Evolutionary conservation across 805 yeast genomes (phyloP), one percentile per base, ranked within the genome.

Genomic region (Phaffomyces antillensis): DNA sequence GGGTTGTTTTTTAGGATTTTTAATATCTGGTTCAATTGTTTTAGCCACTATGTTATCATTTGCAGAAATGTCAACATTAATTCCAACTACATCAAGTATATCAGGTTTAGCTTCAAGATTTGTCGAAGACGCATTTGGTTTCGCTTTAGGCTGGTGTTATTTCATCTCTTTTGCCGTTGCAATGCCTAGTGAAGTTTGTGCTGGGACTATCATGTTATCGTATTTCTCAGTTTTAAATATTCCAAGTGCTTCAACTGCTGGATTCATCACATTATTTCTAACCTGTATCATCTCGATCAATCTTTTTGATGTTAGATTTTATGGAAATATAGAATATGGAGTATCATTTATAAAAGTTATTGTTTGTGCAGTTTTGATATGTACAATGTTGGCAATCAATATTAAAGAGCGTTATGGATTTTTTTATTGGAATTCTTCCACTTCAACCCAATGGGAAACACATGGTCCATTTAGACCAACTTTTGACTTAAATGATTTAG

Each of bases 21-120:
- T 72, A 0, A 63, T 84, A 10, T 72, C 86, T 25, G 93, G 90
- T 0, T 56, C 77, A 2, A 68, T 85, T 12, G 89, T 85, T 2
- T 59, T 82, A 24, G 75, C 83, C 1, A 80, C 91, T 1, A 78
- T 85, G 75, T 64, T 80, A 15, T 80, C 88, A 5, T 82, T 83
- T 60, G 86, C 91, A 47, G 95, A 85, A 60, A 83, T 85, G 83
- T 83, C 84, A 5, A 82, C 93, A 0, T 68, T 86, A 46, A 79
- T 85, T 18, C 88, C 93, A 0, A 75, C 83, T n/a, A 82, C 83
- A 18, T 86, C 85, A 37, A 89, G 91, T 7, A 83, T 85, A 5
- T 76, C 87, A 0, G 90, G 89, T 1, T 68, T 86, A 25, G 77
- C 86, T 1, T 76, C 90, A 0, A 63, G 95, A 36, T 83, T 83